Base-by-base conservation (phyloP, 768 basidiomycete species). In the Podaxis carcinomalis region DNA sequence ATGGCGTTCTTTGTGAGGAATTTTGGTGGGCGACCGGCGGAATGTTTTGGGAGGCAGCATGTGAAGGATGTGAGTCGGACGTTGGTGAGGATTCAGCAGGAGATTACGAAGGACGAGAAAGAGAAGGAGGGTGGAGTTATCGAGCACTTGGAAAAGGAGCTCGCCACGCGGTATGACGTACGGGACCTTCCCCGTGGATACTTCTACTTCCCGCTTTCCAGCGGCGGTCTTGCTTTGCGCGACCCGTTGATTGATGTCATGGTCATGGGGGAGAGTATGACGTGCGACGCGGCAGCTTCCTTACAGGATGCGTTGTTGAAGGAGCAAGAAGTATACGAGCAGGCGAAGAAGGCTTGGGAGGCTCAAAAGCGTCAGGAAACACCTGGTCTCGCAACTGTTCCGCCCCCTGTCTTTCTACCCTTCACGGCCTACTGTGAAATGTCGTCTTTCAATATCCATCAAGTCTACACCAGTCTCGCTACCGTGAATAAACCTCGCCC, bases 241-340 rank as follows among this genome's bases (percentile, higher is more conserved):
- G 75, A 79, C 51, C 71, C 73, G 3, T 72, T 78, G 66, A 66
- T 79, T 21, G 75, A 77, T 54, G 66, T 75, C 25, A 68, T 78
- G 40, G 68, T 73, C 1, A 54, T 77, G 58, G 55, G 57, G 10
- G 57, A 59, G 23, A 51, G 63, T 16, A 64, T 53, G 54, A 49
- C 62, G 4, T 65, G 50, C n/a, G 59, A 62, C n/a, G 65, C 62
- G 19, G 51, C 59, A 23, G 51, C 66, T 10, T 25, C 65, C 9
- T 51, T 63, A 7, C 47, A 64, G 13, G 55, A 57, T 23, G 57
- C 57, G 9, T n/a, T 59, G 6, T 3, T 19, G 6, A 13, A 52
- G 37, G 53, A 63, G 60, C 47, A 60, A 49, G 52, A 56, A n/a
- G 51, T 63, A 10, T 51, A 55, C 23, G 47, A 57, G 37, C n/a